Evolutionary conservation across 768 basidiomycete genomes (phyloP), one percentile per base, ranked within the genome.

Genomic region (Amanita thiersii): DNA sequence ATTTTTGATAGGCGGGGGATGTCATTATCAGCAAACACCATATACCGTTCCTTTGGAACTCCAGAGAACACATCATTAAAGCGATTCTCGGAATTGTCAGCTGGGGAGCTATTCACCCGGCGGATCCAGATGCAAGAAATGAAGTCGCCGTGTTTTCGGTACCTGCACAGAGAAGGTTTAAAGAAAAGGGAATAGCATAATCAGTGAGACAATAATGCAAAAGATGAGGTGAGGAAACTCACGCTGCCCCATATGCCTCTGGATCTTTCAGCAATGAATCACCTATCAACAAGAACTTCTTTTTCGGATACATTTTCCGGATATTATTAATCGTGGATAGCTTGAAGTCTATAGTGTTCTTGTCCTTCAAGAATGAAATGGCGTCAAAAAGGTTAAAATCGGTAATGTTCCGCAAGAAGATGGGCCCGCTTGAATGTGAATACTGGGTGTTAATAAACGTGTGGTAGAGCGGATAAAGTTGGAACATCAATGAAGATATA

Each of bases 191-290:
- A 30, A n/a, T 9, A 9, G 9, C 23, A 20, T 14, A 19, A 21
- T 29, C 20, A n/a, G 41, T 26, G 6, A 30, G 29, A 12, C n/a
- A n/a, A n/a, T n/a, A n/a, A n/a, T n/a, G n/a, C n/a, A n/a, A n/a
- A n/a, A n/a, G n/a, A n/a, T n/a, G n/a, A n/a, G n/a, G n/a, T n/a
- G 23, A 29, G 12, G 36, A 2, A 33, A 60, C 64, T 52, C 39
- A 69, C 66, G 61, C 60, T 46, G 56, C 58, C 29, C 54, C 68
- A 50, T 70, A 70, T 6, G 60, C 62, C 48, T 70, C 68, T 2
- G 68, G 66, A 43, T 70, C 68, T 47, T 60, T 63, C 48, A 68
- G 60, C 6, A 65, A 66, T 7, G 68, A 70, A 49, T 70, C 68
- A 5, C 68, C 68, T 25, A 70, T 54, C 4, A 57, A 51, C 40